These are phyloP conservation scores for Brettanomyces naardenensis DNA, from an alignment of 805 yeast genomes.

Conservation along the genomic window DNA sequence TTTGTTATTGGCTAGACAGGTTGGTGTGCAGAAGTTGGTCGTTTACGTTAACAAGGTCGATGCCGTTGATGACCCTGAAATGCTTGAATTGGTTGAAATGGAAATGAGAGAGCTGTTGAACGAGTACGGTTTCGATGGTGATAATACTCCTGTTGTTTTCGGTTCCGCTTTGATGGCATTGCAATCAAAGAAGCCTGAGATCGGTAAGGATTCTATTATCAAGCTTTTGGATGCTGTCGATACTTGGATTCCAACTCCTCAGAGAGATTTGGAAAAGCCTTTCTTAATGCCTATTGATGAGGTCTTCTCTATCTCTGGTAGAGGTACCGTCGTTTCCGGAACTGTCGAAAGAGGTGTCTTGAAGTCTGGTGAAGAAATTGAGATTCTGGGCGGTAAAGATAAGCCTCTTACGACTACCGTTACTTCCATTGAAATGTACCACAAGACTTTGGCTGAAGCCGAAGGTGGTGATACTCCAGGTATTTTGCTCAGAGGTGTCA, in stretches of 20 bases:
- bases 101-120: slow-evolving; percentile 96
- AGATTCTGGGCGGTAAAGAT: slow-evolving; percentile 87
- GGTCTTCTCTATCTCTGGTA: slow-evolving; percentile 96
- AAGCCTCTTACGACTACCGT: slow-evolving; percentile 88
- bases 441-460: slow-evolving; percentile 95
- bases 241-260: slow-evolving; percentile 91
- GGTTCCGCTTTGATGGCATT: slow-evolving; percentile 98
- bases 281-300: slow-evolving; percentile 97
- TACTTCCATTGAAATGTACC: slow-evolving; percentile 99
- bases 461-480: slow-evolving; percentile 99
- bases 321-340: slow-evolving; percentile 99
- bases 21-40: slow-evolving; percentile 96
- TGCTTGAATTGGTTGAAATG: slow-evolving; percentile 99
- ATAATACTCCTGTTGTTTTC: slow-evolving; percentile 94
- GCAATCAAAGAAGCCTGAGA: slow-evolving; percentile 81
- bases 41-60: slow-evolving; percentile 98
- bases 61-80: slow-evolving; percentile 96
- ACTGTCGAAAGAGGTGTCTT: slow-evolving; percentile 97
- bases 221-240: slow-evolving; percentile 89
- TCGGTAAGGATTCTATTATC: slow-evolving; percentile 78
- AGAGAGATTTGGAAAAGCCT: slow-evolving; percentile 91
- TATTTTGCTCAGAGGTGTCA: slow-evolving; percentile 92
- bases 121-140: slow-evolving; percentile 96
- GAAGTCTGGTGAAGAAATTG: slow-evolving; percentile 98
- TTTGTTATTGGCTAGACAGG: slow-evolving; percentile 96